Evolutionary conservation across 2,329 filamentous ascomycete genomes (phyloP).

Genomic region (Aspergillus terreus): DNA sequence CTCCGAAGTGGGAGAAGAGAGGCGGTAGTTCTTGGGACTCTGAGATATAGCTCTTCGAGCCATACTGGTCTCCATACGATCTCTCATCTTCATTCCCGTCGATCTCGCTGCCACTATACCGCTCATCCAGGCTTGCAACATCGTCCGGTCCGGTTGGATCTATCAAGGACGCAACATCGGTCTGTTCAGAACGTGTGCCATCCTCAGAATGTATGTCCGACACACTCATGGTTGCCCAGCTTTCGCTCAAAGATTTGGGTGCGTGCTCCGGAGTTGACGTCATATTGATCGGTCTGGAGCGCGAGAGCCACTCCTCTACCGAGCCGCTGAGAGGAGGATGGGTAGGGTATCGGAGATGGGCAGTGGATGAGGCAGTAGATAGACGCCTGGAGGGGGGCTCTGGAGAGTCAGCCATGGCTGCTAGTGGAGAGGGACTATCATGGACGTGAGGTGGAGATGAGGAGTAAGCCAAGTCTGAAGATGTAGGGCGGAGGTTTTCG

Average conservation of each 20-base stretch:
- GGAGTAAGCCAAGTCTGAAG: conserved; percentile 12
- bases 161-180: conserved; percentile 42
- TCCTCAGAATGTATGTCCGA: conserved; percentile 44
- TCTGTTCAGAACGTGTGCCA: conserved; percentile 42
- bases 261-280: conserved; percentile 31
- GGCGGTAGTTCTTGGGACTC: conserved; percentile 29
- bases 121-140: conserved; percentile 42
- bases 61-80: conserved; percentile 24
- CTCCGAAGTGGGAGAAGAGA: conserved; percentile 23
- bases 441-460: conserved; percentile 13
- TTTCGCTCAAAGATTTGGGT: conserved; percentile 39
- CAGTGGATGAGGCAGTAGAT: conserved; percentile 22
- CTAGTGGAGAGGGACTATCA: conserved; percentile 15
- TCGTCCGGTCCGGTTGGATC: conserved; percentile 42
- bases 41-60: conserved; percentile 23
- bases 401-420: conserved; percentile 37
- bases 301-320: conserved; percentile 40
- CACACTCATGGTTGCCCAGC: conserved; percentile 45
- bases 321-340: conserved; percentile 36
- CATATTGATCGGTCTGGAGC: conserved; percentile 40
- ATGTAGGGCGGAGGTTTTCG: conserved; percentile 15
- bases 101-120: conserved; percentile 34
- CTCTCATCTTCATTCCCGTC: conserved; percentile 30
- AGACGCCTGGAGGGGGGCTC: conserved; percentile 28
- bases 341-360: conserved; percentile 40